A percentile compares a stretch with the other conserved stretches of the same genome.
phyloP scores from a whole-genome alignment of 345 rosid genomes.

The Moricandia moricandioides region DNA sequence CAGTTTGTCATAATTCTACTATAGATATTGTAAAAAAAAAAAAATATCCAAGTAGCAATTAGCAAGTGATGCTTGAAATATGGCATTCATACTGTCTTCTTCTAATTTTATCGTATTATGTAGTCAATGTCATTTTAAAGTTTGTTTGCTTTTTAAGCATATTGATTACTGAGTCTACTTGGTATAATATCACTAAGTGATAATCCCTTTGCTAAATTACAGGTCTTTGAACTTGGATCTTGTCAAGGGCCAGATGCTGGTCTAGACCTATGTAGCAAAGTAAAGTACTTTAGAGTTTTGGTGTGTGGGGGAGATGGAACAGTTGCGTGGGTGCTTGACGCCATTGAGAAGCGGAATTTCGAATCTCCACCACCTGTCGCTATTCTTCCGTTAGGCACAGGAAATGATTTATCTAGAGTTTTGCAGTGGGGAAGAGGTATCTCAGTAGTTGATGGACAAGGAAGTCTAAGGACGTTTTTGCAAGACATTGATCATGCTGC shows the following conservation, averaged over 20 bases:
- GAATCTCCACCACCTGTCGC: conserved; percentile 86
- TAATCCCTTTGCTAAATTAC: conserved; percentile 26
- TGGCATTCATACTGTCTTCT: not conserved
- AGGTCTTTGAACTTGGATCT: conserved; percentile 74
- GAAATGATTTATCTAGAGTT: conserved; percentile 82
- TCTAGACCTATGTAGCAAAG: conserved; percentile 57
- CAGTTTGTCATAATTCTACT: not conserved
- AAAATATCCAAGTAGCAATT: not conserved
- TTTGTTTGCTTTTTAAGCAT: not conserved
- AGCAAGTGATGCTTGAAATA: conserved; percentile 6
- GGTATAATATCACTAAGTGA: not conserved
- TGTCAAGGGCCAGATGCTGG: conserved; percentile 79
- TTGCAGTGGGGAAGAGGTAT: conserved; percentile 84
- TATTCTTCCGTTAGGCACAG: conserved; percentile 83
- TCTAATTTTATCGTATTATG: not conserved
- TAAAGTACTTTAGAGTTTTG: conserved; percentile 67
- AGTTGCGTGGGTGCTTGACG: conserved; percentile 80
- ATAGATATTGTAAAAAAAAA: not conserved
- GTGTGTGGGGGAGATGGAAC: conserved; percentile 93
- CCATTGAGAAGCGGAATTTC: conserved; percentile 65
- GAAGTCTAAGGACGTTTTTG: conserved; percentile 60
- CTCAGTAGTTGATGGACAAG: conserved; percentile 61
- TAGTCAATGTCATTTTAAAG: not conserved
- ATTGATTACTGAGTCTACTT: not conserved
- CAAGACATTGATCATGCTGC: conserved; percentile 76